These are phyloP conservation scores for Sugiyamaella marilandica DNA, from an alignment of 805 yeast species.

Conservation along the genomic window DNA sequence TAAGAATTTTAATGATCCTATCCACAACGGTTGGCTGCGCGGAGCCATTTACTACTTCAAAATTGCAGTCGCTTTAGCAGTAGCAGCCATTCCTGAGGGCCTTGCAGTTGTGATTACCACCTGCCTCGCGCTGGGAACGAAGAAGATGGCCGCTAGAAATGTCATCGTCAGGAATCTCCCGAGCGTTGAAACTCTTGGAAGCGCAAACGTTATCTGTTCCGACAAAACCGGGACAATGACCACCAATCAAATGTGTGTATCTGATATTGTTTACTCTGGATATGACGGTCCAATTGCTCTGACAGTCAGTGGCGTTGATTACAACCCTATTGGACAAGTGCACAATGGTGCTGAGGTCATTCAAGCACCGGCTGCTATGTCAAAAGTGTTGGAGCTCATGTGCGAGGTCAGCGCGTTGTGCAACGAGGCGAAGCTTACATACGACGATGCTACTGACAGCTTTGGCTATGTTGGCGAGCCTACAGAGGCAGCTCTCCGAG, in stretches of 20 bases:
- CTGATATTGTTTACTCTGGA: constrained; percentile 30
- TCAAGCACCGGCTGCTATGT: constrained; percentile 7
- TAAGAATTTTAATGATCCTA: constrained; percentile 39
- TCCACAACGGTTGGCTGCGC: constrained; percentile 57
- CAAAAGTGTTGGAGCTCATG: constrained; percentile 20
- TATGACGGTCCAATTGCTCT: constrained; percentile 33
- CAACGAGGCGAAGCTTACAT: constrained; percentile 32
- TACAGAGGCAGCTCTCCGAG: constrained; percentile 48
- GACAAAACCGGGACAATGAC: constrained; percentile 37
- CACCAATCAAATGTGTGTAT: constrained; percentile 32
- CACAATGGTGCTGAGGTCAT: constrained; percentile 26
- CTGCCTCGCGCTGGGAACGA: constrained; percentile 88
- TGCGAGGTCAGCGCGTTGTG: constrained; percentile 42
- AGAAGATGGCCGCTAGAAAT: constrained; percentile 88
- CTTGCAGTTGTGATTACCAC: constrained; percentile 95
- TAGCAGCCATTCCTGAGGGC: constrained; percentile 98
- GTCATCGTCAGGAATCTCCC: constrained; percentile 78
- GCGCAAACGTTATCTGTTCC: constrained; percentile 39
- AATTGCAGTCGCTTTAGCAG: constrained; percentile 92
- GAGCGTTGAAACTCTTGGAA: constrained; percentile 21
- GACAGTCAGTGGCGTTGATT: constrained; percentile 38
- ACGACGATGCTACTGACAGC: constrained; percentile 32
- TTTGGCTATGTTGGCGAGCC: constrained; percentile 45
- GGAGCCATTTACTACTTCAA: constrained; percentile 93
- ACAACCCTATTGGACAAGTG: constrained; percentile 29